Base-by-base conservation (phyloP, 2,329 filamentous ascomycete species). In the Venturia aucupariae region DNA sequence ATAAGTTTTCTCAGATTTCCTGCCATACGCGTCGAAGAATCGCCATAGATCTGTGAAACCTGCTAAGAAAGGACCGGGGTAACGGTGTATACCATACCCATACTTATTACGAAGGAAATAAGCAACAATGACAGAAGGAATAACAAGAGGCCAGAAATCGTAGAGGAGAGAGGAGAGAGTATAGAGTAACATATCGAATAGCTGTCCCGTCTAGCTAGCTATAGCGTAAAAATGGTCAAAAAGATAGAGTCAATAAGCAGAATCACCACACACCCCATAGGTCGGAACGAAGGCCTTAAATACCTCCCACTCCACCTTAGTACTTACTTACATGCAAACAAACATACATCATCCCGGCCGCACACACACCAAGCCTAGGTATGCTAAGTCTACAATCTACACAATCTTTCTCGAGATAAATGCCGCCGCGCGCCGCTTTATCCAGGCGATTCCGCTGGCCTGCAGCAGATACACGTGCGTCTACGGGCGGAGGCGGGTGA, bases 11-110 rank as follows among this genome's bases (percentile, higher is more conserved):
- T 94, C 87, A 3, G 89, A 83, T 46, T 84, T 79, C 61, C 84
- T 81, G 10, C 81, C 79, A 65, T 81, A 85, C 6, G 35, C 51
- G 69, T 91, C 87, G 70, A 82, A 81, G 67, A 91, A 84, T 24
- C 90, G 81, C 89, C 90, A 93, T 81, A 84, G 86, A 71, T 93
- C 84, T 15, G 87, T 89, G 64, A 84, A 79, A 4, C 77, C 86
- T 24, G 90, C 90, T 51, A 90, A 71, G 64, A 86, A 79, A 0
- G 87, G 89, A 0, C 90, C 90, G 0, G 90, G 90, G 69, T 90
- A 90, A 70, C 82, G 85, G 74, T 86, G 84, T 65, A 91, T 75
- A 6, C 87, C 86, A 69, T 78, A 77, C 72, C 76, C 73, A 69
- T 75, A 80, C 64, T 80, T 80, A 70, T 81, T 81, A 67, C 72